phyloP scores from a whole-genome alignment of 768 basidiomycete genomes.

The Termitomyces sp. region DNA sequence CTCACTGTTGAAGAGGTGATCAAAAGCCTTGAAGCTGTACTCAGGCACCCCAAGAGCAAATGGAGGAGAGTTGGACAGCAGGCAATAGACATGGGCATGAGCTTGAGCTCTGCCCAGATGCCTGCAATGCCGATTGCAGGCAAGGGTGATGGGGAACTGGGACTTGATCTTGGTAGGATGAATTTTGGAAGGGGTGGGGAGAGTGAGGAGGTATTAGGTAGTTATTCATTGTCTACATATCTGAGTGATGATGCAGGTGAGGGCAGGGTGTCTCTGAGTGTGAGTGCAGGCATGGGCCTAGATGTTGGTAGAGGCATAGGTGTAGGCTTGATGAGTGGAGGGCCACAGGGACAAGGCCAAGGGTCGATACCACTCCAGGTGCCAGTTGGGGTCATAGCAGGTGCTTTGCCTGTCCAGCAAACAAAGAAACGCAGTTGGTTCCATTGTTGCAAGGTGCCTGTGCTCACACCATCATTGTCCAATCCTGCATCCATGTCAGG shows the following conservation, averaged over 20 bases:
- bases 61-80: constrained; percentile 53
- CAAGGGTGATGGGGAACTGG: constrained; percentile 14
- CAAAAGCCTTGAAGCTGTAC: constrained; percentile 80
- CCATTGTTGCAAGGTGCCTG: constrained; percentile 11
- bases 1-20: constrained; percentile 76
- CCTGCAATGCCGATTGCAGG: constrained; percentile 30
- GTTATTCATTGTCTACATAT: constrained; percentile 24
- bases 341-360: not conserved
- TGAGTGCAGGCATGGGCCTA: not conserved
- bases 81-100: constrained; percentile 22
- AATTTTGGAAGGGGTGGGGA: constrained; percentile 5
- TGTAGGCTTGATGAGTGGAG: not conserved
- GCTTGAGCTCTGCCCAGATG: constrained; percentile 19
- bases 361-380: not conserved
- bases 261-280: constrained; percentile 26
- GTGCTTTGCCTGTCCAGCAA: not conserved
- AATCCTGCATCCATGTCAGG: not conserved
- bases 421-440: constrained; percentile 10
- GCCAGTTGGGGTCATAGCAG: not conserved
- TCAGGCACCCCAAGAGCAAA: constrained; percentile 67
- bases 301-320: too few species aligned
- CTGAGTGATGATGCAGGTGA: constrained; percentile 38
- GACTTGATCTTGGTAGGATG: constrained; percentile 9
- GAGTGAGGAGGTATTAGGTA: constrained; percentile 7
- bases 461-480: not conserved